Evolutionary conservation across 2,329 filamentous ascomycete genomes (phyloP).

Genomic region (Sclerotinia nivalis): DNA sequence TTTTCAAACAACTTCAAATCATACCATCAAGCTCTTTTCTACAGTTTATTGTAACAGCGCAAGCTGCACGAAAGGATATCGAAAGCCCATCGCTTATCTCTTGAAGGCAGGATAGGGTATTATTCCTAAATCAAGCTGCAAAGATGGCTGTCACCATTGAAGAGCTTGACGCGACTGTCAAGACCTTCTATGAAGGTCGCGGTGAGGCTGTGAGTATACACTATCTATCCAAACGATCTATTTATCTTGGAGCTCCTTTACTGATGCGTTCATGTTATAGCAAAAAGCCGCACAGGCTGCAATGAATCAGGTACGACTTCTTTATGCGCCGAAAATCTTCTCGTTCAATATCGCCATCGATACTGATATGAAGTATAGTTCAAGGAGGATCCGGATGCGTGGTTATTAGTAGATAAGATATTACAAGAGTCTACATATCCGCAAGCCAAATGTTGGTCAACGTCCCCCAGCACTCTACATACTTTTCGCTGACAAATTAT

Average conservation of each 20-base stretch:
- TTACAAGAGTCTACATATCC: constrained; percentile 89
- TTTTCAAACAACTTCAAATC: constrained; percentile 30
- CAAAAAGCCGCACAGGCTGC: constrained; percentile 95
- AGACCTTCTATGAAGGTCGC: constrained; percentile 95
- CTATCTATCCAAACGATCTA: constrained; percentile 13
- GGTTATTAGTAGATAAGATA: constrained; percentile 97
- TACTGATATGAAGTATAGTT: constrained; percentile 60
- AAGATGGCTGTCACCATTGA: constrained; percentile 74
- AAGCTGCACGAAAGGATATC: constrained; percentile 33
- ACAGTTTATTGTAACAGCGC: constrained; percentile 32
- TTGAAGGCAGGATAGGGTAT: constrained; percentile 33
- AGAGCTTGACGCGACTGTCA: constrained; percentile 95
- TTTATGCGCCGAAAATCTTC: constrained; percentile 30
- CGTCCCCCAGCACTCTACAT: constrained; percentile 4
- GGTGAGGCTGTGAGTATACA: constrained; percentile 75
- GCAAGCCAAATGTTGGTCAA: constrained; percentile 86
- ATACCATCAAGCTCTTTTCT: constrained; percentile 28
- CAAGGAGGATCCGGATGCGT: constrained; percentile 98
- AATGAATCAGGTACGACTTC: constrained; percentile 76
- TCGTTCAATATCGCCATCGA: constrained; percentile 12
- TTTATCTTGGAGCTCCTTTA: constrained; percentile 29
- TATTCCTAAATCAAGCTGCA: constrained; percentile 39
- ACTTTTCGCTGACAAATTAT: constrained; percentile 34
- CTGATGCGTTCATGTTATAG: constrained; percentile 55
- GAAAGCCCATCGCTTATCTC: constrained; percentile 28